Percentiles rank a stretch among this genome's conserved stretches.
phyloP scores from a whole-genome alignment of 345 rosid genomes.

The Salix brachista region DNA sequence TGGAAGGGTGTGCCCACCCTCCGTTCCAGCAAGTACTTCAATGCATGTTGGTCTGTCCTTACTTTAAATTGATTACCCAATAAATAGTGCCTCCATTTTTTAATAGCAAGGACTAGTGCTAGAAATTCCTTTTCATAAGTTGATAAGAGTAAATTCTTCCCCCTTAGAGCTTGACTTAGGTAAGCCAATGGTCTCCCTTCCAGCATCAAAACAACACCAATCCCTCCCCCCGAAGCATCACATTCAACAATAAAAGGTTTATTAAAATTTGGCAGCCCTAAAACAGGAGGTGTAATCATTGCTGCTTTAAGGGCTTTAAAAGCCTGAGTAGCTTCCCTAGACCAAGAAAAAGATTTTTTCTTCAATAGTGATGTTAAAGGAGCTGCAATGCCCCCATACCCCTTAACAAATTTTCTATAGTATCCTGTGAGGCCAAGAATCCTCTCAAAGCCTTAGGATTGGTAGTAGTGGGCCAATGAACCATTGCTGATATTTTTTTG shows the following conservation, averaged over 20 bases:
- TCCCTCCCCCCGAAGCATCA: no score
- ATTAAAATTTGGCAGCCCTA: neutral
- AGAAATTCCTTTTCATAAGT: no score
- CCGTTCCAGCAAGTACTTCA: neutral
- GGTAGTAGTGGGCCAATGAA: neutral
- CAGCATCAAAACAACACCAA: no score
- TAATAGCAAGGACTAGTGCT: neutral
- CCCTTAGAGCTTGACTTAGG: no score
- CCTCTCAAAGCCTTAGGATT: neutral
- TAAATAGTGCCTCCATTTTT: neutral
- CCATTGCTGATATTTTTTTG: neutral
- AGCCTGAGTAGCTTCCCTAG: neutral
- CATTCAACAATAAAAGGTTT: no score
- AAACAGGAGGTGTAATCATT: neutral
- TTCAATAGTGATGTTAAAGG: neutral
- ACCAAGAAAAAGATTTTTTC: neutral
- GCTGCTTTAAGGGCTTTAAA: neutral
- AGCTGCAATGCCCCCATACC: neutral
- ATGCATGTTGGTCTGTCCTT: neutral
- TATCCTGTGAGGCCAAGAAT: no score
- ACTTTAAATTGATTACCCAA: neutral
- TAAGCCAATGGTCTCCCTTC: no score
- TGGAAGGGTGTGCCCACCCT: neutral
- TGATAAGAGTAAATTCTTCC: neutral
- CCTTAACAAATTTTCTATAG: neutral